phyloP scores from a whole-genome alignment of 139 green algal genomes.

The Eudorina sp. region DNA sequence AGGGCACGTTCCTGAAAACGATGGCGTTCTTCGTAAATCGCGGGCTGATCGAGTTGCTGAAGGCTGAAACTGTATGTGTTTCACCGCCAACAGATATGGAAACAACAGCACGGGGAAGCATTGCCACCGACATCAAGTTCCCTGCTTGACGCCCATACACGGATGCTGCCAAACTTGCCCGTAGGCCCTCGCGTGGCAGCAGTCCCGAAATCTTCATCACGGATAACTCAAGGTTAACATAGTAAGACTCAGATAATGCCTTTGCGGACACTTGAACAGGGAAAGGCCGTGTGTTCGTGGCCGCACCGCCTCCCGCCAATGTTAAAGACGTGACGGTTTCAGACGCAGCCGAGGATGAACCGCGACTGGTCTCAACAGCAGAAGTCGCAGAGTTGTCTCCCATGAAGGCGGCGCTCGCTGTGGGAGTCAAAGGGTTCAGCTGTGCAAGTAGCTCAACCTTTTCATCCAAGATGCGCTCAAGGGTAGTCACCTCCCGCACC shows the following conservation, averaged over 20 bases:
- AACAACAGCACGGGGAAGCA: slow-evolving; percentile 44
- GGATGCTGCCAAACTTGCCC: slow-evolving; percentile 23
- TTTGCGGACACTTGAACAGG: background rate
- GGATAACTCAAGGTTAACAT: slow-evolving; percentile 64
- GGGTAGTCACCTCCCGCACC: slow-evolving; percentile 74
- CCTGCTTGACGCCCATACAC: slow-evolving; percentile 34
- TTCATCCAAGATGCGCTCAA: slow-evolving; percentile 82
- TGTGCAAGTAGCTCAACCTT: slow-evolving; percentile 79
- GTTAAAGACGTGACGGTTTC: too few species aligned
- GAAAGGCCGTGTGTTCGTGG: too few species aligned
- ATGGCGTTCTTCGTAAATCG: slow-evolving; percentile 52
- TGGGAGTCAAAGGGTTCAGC: slow-evolving; percentile 67
- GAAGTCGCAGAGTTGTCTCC: too few species aligned
- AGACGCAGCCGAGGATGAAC: too few species aligned
- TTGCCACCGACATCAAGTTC: slow-evolving; percentile 4
- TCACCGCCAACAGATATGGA: slow-evolving; percentile 11
- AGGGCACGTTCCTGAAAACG: slow-evolving; percentile 59
- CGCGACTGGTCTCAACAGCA: too few species aligned
- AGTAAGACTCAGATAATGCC: slow-evolving; percentile 61
- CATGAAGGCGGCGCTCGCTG: slow-evolving; percentile 28
- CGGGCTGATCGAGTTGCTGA: slow-evolving; percentile 38
- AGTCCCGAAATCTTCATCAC: slow-evolving; percentile 68
- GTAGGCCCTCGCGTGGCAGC: slow-evolving; percentile 44
- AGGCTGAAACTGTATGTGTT: background rate
- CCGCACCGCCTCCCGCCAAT: too few species aligned